Percentiles rank a stretch among this genome's conserved stretches.
Evolutionary conservation across 2,329 filamentous ascomycete genomes (phyloP).

Genomic region (Lachnellula arida): DNA sequence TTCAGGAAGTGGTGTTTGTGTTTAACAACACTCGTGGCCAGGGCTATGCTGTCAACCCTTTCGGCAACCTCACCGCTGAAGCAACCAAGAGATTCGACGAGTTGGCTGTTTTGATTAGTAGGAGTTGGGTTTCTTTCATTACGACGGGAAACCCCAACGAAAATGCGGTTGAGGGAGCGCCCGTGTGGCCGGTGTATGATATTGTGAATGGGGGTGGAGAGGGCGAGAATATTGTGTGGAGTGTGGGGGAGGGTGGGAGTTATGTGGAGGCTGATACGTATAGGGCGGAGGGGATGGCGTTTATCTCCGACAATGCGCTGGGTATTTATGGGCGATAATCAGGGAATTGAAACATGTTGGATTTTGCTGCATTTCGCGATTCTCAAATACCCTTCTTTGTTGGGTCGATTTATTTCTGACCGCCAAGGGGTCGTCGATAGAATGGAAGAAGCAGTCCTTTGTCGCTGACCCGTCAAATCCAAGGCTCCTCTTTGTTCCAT

Average conservation of each 20-base stretch:
- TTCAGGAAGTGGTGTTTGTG: constrained; percentile 49
- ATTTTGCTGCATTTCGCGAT: too few relatives aligned
- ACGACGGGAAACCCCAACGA: constrained; percentile 3
- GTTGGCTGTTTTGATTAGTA: constrained; percentile 13
- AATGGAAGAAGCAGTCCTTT: too few relatives aligned
- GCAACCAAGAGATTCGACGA: neutral
- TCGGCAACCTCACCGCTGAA: constrained; percentile 17
- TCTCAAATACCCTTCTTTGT: too few relatives aligned
- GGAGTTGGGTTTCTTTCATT: constrained; percentile 14
- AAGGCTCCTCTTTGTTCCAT: neutral
- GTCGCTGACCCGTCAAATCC: neutral
- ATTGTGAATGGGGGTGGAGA: constrained; percentile 27
- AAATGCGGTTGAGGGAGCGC: neutral
- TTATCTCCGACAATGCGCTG: constrained; percentile 8
- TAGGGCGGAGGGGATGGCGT: constrained; percentile 39
- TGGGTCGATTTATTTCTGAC: too few relatives aligned
- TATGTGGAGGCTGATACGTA: constrained; percentile 43
- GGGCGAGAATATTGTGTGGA: constrained; percentile 43
- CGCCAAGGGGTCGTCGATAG: too few relatives aligned
- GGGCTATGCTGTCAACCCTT: constrained; percentile 40
- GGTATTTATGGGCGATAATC: constrained; percentile 9
- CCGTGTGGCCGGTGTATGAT: constrained; percentile 43
- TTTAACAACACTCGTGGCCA: constrained; percentile 47
- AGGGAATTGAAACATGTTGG: neutral
- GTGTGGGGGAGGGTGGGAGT: constrained; percentile 40